Evolutionary conservation across 2,329 filamentous ascomycete genomes (phyloP).

Genomic region (Coniochaeta prunicola): DNA sequence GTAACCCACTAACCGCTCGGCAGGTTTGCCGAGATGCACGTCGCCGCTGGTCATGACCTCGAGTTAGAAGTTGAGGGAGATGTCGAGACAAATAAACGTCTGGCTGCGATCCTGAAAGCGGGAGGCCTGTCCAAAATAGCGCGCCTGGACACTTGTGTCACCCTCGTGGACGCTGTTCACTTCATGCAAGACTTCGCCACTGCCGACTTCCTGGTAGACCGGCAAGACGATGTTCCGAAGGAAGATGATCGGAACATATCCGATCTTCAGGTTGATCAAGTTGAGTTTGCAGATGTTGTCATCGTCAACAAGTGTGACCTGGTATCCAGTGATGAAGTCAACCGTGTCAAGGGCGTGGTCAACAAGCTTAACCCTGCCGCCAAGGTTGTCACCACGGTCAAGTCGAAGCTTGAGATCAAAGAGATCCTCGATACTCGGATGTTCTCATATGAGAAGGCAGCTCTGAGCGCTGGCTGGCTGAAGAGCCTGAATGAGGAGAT

Average conservation of each 20-base stretch:
- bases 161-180: constrained; percentile 66
- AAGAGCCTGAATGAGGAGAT: constrained; percentile 64
- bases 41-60: constrained; percentile 18
- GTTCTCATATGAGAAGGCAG: constrained; percentile 58
- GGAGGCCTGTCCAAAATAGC: constrained; percentile 62
- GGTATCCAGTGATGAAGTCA: constrained; percentile 28
- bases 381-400: constrained; percentile 54
- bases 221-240: constrained; percentile 52
- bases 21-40: constrained; percentile 21
- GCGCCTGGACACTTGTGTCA: constrained; percentile 63
- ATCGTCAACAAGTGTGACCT: constrained; percentile 65
- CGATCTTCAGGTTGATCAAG: constrained; percentile 69
- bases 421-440: constrained; percentile 59
- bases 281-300: constrained; percentile 70
- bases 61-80: constrained; percentile 17
- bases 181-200: constrained; percentile 68
- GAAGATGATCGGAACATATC: constrained; percentile 70
- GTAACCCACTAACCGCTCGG: background rate
- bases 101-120: constrained; percentile 24
- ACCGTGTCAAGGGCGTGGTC: constrained; percentile 46
- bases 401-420: constrained; percentile 51
- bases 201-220: constrained; percentile 56
- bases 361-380: constrained; percentile 59
- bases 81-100: constrained; percentile 12
- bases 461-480: constrained; percentile 62